phyloP scores from a whole-genome alignment of 768 basidiomycete species.

The Calocybe cyanea region DNA sequence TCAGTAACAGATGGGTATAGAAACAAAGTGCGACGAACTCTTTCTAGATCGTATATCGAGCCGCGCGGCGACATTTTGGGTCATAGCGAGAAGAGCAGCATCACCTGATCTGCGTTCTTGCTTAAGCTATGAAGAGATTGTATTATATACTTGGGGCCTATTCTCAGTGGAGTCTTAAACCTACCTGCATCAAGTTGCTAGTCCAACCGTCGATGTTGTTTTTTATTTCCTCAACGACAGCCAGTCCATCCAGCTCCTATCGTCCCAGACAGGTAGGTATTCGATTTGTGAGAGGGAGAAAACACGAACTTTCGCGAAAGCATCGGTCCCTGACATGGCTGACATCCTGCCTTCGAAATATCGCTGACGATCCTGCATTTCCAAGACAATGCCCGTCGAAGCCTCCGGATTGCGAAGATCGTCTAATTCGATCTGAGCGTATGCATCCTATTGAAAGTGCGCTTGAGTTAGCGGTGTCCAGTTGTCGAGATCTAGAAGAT shows the following conservation, averaged over 20 bases:
- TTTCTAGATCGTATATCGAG: conserved; percentile 63
- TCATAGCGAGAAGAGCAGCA: conserved; percentile 69
- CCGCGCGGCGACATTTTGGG: conserved; percentile 71
- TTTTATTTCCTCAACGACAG: conserved; percentile 45
- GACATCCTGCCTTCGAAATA: conserved; percentile 72
- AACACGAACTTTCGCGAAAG: conserved; percentile 22
- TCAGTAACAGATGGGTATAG: neutral
- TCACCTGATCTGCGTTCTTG: conserved; percentile 68
- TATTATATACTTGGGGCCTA: neutral
- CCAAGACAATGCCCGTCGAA: conserved; percentile 68
- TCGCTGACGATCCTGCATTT: conserved; percentile 83
- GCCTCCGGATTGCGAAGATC: conserved; percentile 74
- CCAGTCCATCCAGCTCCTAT: conserved; percentile 44
- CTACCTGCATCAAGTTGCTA: conserved; percentile 51
- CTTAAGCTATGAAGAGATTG: conserved; percentile 44
- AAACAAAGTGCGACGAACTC: conserved; percentile 40
- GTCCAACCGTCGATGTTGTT: conserved; percentile 55
- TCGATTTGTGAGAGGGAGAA: neutral
- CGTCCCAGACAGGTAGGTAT: conserved; percentile 1
- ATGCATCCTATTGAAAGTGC: conserved; percentile 29
- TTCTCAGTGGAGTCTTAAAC: conserved; percentile 8
- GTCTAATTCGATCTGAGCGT: conserved; percentile 71
- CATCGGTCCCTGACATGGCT: conserved; percentile 25
- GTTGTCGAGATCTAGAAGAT: neutral
- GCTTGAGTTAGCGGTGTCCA: neutral